phyloP scores from a whole-genome alignment of 108 stramenopile species.

The Pseudonitzschia multiseries region DNA sequence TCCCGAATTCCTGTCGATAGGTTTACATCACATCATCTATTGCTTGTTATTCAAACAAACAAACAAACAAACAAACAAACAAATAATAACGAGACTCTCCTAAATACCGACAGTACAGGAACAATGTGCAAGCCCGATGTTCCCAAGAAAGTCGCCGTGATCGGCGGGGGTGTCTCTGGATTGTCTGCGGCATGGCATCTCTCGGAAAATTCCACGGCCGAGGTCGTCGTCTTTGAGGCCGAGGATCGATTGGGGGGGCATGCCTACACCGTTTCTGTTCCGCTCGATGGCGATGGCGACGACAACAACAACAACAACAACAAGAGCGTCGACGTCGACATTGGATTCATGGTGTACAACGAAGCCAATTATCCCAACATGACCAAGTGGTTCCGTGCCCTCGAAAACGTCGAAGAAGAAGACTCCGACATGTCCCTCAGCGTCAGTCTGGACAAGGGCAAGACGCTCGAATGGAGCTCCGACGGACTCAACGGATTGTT shows the following conservation, averaged over 20 bases:
- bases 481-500: constrained; percentile 69
- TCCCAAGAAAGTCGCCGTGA: constrained; percentile 47
- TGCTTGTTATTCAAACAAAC: no score
- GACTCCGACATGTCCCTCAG: constrained; percentile 87
- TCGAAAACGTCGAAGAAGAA: constrained; percentile 41
- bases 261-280: constrained; percentile 69
- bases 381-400: constrained; percentile 78
- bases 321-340: constrained; percentile 81
- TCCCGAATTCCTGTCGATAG: no score
- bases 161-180: constrained; percentile 79
- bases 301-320: constrained; percentile 23
- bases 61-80: no score
- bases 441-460: constrained; percentile 83
- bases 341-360: constrained; percentile 98
- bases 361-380: constrained; percentile 94
- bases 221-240: constrained; percentile 84
- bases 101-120: neutral
- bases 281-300: neutral
- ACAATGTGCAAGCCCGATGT: neutral
- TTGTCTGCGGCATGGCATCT: constrained; percentile 82
- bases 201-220: constrained; percentile 9
- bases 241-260: constrained; percentile 84
- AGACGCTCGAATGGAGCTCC: constrained; percentile 88
- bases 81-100: no score
- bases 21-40: no score